These are phyloP conservation scores for Huntiella bhutanensis DNA, from an alignment of 2,329 filamentous ascomycete genomes.

Conservation along the genomic window DNA sequence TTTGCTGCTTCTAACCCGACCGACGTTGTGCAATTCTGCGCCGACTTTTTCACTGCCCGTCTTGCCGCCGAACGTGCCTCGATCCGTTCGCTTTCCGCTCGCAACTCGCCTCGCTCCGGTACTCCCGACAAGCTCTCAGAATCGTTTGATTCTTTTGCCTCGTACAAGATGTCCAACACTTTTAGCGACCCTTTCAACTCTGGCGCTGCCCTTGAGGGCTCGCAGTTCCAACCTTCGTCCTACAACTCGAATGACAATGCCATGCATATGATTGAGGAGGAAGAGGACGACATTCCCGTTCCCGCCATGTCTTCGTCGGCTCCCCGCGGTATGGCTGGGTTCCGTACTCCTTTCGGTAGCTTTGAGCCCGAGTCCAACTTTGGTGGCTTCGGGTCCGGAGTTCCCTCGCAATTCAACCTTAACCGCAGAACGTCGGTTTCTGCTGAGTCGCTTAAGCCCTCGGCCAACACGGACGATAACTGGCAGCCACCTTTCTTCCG, in stretches of 20 bases:
- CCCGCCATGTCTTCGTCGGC: constrained; percentile 53
- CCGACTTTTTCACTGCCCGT: constrained; percentile 46
- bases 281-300: constrained; percentile 54
- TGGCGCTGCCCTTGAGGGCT: constrained; percentile 37
- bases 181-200: constrained; percentile 52
- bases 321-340: constrained; percentile 2
- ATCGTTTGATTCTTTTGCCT: constrained; percentile 8
- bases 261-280: constrained; percentile 49
- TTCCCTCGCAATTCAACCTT: constrained; percentile 87
- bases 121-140: constrained; percentile 8
- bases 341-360: constrained; percentile 29
- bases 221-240: constrained; percentile 18
- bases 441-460: constrained; percentile 86
- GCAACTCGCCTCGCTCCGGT: constrained; percentile 10
- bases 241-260: constrained; percentile 18
- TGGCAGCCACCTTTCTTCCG: constrained; percentile 76
- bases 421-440: constrained; percentile 88
- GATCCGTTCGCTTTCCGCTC: constrained; percentile 7
- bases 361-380: constrained; percentile 31
- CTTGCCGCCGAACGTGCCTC: constrained; percentile 44
- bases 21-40: constrained; percentile 52
- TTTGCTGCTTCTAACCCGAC: constrained; percentile 36
- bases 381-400: constrained; percentile 38
- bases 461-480: constrained; percentile 63
- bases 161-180: constrained; percentile 32